Conservation (phyloP, 352 stramenopile species). For the Sclerospora graminicola region DNA sequence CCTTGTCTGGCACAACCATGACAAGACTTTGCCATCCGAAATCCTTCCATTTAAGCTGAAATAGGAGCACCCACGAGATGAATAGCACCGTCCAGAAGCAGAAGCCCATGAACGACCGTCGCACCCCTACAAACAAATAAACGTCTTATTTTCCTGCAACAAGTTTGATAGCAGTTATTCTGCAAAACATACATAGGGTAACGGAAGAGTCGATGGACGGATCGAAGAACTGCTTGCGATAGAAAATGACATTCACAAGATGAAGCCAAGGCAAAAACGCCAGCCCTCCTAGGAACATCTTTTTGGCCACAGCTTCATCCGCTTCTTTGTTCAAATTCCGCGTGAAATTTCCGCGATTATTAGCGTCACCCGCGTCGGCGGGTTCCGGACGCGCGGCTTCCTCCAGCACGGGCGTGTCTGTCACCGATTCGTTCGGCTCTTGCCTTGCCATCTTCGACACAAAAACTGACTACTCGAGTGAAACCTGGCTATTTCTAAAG, state of each 20-base stretch:
- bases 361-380: constrained; percentile 14
- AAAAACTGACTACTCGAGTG: no score
- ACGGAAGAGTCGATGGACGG: constrained; percentile 46
- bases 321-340: constrained; percentile 76
- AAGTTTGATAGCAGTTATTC: not conserved
- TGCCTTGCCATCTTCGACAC: constrained; percentile 15
- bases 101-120: constrained; percentile 63
- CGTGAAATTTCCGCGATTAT: constrained; percentile 85
- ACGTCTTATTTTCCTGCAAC: not conserved
- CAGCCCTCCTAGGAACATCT: constrained; percentile 79
- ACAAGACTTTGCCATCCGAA: constrained; percentile 72
- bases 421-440: constrained; percentile 19
- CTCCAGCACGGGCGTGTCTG: constrained; percentile 53
- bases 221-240: constrained; percentile 73
- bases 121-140: constrained; percentile 36
- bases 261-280: constrained; percentile 74
- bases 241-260: constrained; percentile 75
- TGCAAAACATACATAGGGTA: constrained; percentile 50
- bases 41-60: constrained; percentile 82
- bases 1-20: constrained; percentile 59
- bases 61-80: constrained; percentile 61
- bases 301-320: constrained; percentile 57
- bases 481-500: no score
- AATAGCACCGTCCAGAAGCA: constrained; percentile 65
- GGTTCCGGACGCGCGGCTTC: constrained; percentile 20